Percentiles rank a stretch among this genome's conserved stretches.
phyloP scores from a whole-genome alignment of 768 basidiomycete genomes.

The Cantharellus cinnabarinus region DNA sequence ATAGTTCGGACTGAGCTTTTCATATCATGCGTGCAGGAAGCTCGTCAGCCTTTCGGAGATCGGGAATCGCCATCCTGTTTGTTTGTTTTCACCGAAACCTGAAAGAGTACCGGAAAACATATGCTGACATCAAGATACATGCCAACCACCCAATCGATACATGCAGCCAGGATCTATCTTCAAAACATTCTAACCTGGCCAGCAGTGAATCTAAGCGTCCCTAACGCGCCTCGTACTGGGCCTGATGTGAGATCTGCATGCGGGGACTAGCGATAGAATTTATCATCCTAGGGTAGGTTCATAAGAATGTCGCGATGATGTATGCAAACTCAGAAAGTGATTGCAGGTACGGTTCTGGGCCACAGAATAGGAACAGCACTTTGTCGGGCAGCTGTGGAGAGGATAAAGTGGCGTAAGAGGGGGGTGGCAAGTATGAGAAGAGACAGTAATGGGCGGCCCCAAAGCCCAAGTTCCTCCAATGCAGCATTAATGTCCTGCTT shows the following conservation, averaged over 20 bases:
- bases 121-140: no score
- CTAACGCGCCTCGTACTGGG: not conserved
- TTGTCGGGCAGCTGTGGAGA: not conserved
- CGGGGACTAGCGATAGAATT: not conserved
- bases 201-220: not conserved
- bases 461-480: not conserved
- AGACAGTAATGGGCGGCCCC: not conserved
- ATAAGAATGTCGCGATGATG: not conserved
- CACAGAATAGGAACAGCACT: constrained; percentile 54
- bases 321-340: not conserved
- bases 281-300: not conserved
- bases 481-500: not conserved
- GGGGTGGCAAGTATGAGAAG: constrained; percentile 17
- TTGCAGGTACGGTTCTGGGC: constrained; percentile 52
- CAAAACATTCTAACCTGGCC: not conserved
- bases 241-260: not conserved
- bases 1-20: no score
- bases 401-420: not conserved
- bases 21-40: no score
- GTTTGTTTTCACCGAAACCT: no score
- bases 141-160: no score
- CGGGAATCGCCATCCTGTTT: no score
- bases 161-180: no score
- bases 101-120: no score
- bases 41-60: no score